Base-by-base conservation (phyloP, 768 basidiomycete genomes). In the button mushroom (Agaricus bisporus) region DNA sequence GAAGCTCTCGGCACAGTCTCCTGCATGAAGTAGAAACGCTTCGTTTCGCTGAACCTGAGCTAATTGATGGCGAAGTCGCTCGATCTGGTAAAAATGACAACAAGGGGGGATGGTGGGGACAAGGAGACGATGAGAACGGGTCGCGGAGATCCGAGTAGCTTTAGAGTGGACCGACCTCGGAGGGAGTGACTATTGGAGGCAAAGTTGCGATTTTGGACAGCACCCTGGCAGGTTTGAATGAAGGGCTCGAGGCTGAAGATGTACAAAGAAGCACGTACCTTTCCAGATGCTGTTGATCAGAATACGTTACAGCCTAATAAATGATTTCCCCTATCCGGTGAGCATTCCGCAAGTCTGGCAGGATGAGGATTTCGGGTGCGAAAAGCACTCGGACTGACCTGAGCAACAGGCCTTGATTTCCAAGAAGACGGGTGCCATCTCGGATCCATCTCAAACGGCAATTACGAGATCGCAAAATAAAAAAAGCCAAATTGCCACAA, bases 1-100 rank as follows among this genome's bases (percentile, higher is more conserved):
- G 62, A 95, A 95, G 66, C 90, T 88, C 68, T 95, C 91, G n/a
- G 92, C 94, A 62, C 97, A 99, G 63, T 99, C 97, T 2, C 97
- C 97, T 0, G 97, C 97, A 57, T 99, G 97, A 2, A 99, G 78
- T 36, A 99, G 76, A 70, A 99, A 98, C 0, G 92, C 93, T 62
- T 95, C 83, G 57, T 91, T 90, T 17, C 77, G 77, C 60, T 97
- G 88, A 2, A 95, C 93, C 35, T 82, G 82, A 32, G 76, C 71
- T 17, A 98, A 73, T 57, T 95, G 91, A 63, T 83, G 76, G 47
- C 92, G 79, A 51, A 98, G 75, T 9, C 91, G 80, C 66, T 92
- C 88, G 64, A 92, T 87, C 90, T 90, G 55, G 15, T n/a, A 48
- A 25, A 14, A 26, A 48, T 55, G 43, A 37, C 1, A 36, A 36